Evolutionary conservation across 2,329 filamentous ascomycete genomes (phyloP).

Genomic region (Kalmusia sp.): DNA sequence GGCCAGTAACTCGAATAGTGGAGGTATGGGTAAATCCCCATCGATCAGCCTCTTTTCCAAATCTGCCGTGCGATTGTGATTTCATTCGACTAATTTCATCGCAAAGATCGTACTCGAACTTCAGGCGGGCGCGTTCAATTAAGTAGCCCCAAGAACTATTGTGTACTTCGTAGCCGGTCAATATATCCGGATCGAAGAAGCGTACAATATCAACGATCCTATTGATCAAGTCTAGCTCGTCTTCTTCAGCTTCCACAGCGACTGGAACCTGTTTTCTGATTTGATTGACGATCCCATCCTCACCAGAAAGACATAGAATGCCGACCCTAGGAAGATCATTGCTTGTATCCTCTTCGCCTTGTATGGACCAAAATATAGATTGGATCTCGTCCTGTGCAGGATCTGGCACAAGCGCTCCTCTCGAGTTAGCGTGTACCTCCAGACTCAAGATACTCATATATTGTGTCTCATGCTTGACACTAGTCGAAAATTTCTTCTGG

Average conservation of each 20-base stretch:
- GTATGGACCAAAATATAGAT: conserved; percentile 89
- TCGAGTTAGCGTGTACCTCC: conserved; percentile 89
- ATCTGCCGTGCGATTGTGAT: conserved; percentile 79
- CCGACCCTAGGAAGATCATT: conserved; percentile 68
- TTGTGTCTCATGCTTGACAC: conserved; percentile 81
- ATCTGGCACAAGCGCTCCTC: conserved; percentile 81
- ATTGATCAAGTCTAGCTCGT: conserved; percentile 84
- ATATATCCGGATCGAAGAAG: conserved; percentile 83
- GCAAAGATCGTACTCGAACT: conserved; percentile 89
- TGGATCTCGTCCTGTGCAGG: conserved; percentile 89
- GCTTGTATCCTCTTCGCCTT: conserved; percentile 72
- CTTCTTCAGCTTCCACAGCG: conserved; percentile 75
- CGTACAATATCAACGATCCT: conserved; percentile 88
- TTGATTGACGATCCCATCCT: conserved; percentile 64
- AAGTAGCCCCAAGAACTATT: conserved; percentile 94
- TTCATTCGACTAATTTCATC: conserved; percentile 93
- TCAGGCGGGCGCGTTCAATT: conserved; percentile 83
- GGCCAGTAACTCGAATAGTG: conserved; percentile 87
- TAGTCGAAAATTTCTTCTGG: conserved; percentile 75
- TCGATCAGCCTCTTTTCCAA: conserved; percentile 83
- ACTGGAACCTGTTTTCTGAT: conserved; percentile 67
- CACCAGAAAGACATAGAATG: conserved; percentile 73
- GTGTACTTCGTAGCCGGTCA: conserved; percentile 95
- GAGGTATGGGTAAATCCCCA: conserved; percentile 97
- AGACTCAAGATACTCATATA: conserved; percentile 98